Percentiles rank a stretch among this genome's conserved stretches.
Evolutionary conservation across 768 basidiomycete species (phyloP).

Genomic region (Boletus reticulatus): DNA sequence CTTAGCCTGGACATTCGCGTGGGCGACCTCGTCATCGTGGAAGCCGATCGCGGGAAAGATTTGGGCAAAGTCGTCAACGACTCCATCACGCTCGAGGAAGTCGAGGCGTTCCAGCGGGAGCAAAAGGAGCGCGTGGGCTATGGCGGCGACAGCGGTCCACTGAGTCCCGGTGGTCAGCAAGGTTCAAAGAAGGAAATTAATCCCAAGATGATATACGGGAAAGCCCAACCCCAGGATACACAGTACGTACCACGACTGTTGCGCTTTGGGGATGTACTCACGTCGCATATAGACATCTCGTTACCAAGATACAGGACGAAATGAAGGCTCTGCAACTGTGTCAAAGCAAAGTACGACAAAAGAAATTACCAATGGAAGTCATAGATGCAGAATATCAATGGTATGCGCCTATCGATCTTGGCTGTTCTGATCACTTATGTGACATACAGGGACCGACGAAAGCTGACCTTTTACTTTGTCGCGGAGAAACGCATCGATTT

Average conservation of each 20-base stretch:
- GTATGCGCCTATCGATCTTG: conserved; percentile 35
- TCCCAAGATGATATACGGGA: conserved; percentile 95
- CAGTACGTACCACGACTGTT: conserved; percentile 43
- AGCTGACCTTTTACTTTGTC: conserved; percentile 96
- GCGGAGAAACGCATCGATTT: conserved; percentile 96
- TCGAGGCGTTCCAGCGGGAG: conserved; percentile 86
- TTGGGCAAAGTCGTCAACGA: conserved; percentile 91
- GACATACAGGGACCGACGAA: conserved; percentile 83
- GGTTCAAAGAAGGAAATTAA: conserved; percentile 85
- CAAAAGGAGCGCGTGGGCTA: conserved; percentile 58
- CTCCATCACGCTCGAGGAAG: conserved; percentile 84
- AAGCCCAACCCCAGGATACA: conserved; percentile 79
- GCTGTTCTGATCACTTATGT: not conserved
- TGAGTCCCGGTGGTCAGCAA: conserved; percentile 46
- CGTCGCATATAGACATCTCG: conserved; percentile 53
- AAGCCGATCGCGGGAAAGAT: conserved; percentile 93
- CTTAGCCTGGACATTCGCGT: conserved; percentile 61
- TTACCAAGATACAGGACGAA: conserved; percentile 87
- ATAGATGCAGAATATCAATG: conserved; percentile 99
- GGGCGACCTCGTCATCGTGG: conserved; percentile 94
- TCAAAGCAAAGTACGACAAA: conserved; percentile 87
- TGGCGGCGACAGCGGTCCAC: conserved; percentile 39
- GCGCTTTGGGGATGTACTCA: conserved; percentile 1
- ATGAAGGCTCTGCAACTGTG: conserved; percentile 88
- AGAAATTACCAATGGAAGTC: conserved; percentile 97